Evolutionary conservation across 2,329 filamentous ascomycete species (phyloP), one percentile per base, ranked within the genome.

Genomic region (Nigrograna mackinnonii): DNA sequence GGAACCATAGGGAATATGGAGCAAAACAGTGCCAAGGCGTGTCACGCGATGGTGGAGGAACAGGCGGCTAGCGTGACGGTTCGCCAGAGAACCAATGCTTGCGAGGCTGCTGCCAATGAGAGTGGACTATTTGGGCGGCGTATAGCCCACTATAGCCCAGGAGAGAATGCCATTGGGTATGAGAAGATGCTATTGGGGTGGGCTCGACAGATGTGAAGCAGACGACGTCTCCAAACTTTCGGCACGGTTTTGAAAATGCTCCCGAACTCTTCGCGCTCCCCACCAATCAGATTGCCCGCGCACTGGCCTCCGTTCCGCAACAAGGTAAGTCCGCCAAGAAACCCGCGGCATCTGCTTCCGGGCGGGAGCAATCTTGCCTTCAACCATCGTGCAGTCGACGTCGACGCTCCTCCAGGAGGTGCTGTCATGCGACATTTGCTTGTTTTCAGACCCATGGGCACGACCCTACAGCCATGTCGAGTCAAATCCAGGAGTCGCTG

Each of bases 171-270:
- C n/a, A n/a, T n/a, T n/a, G n/a, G n/a, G n/a, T n/a, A n/a, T n/a
- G n/a, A n/a, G n/a, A n/a, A n/a, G n/a, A n/a, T 44, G 45, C 31
- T 34, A 46, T 44, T 45, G 37, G 42, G 28, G 34, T 37, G 42
- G 35, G 39, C 28, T 44, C 33, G 41, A 50, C 41, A 33, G 39
- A 37, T 37, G 26, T 62, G 60, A 62, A 37, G 58, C 58, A 62
- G 49, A 49, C 37, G 45, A 43, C 47, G 60, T 64, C 56, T 64
- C 60, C 46, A 51, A 58, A 44, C 43, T 46, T 58, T 58, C 57
- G 56, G 50, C 39, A 40, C 17, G 37, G 56, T 62, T 52, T 60
- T 54, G 54, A 39, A n/a, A 17, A 28, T 16, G 33, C 16, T 13
- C 37, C 28, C 47, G 42, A 41, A 36, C 43, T 16, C 35, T 47